phyloP scores from a whole-genome alignment of 129 eudicot genomes.

The Centrapalus pauciflorus region DNA sequence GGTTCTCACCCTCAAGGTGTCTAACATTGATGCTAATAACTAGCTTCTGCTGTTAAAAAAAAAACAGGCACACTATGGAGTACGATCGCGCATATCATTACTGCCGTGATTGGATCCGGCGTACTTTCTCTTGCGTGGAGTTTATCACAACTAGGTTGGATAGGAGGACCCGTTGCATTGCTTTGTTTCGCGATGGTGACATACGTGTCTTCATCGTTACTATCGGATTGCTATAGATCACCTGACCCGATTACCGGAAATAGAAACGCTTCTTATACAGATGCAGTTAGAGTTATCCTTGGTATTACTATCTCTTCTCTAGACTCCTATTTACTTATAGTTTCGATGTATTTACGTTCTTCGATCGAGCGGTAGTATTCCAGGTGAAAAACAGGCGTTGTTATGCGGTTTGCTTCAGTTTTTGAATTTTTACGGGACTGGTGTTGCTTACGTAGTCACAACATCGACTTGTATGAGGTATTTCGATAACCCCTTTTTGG shows the following conservation, averaged over 20 bases:
- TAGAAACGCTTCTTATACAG: constrained; percentile 53
- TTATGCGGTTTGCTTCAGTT: constrained; percentile 57
- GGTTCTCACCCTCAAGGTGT: too few relatives aligned
- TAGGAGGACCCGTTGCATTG: constrained; percentile 62
- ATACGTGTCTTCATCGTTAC: constrained; percentile 53
- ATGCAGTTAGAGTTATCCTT: constrained; percentile 59
- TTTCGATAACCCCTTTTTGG: not conserved
- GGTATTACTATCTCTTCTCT: constrained; percentile 29
- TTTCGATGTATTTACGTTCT: not conserved
- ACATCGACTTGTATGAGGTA: constrained; percentile 71
- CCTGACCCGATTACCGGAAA: constrained; percentile 64
- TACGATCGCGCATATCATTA: constrained; percentile 67
- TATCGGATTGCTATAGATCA: constrained; percentile 69
- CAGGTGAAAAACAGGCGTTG: constrained; percentile 46
- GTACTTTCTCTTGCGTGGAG: constrained; percentile 81
- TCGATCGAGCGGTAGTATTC: constrained; percentile 1
- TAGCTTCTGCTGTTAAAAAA: too few relatives aligned
- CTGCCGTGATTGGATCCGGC: constrained; percentile 82
- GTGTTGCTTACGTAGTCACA: constrained; percentile 73
- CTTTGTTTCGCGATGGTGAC: constrained; percentile 59
- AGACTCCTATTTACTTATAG: not conserved
- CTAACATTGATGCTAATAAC: too few relatives aligned
- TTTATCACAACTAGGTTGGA: constrained; percentile 73
- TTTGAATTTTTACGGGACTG: constrained; percentile 64
- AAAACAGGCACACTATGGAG: constrained; percentile 71